phyloP scores from a whole-genome alignment of 352 stramenopile species.

The Globisporangium canariense region DNA sequence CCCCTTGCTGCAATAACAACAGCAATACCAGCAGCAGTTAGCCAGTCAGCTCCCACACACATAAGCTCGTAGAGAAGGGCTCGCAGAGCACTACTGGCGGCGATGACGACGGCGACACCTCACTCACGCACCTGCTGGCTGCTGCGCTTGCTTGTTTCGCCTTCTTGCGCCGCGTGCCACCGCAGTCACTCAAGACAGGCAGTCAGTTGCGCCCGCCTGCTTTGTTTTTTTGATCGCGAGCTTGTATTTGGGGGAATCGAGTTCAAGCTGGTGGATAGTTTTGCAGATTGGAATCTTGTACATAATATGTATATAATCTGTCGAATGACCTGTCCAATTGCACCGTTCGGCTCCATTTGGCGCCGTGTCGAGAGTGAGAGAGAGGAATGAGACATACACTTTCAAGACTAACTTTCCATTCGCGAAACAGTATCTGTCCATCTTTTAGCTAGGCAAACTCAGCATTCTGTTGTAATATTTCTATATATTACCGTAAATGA shows the following conservation, averaged over 20 bases:
- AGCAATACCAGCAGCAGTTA: background rate
- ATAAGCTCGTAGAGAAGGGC: background rate
- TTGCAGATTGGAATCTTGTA: no score
- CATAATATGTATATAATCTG: no score
- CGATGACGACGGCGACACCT: background rate
- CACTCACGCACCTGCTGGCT: background rate
- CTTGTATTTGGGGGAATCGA: background rate
- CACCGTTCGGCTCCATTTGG: no score
- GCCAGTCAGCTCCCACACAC: background rate
- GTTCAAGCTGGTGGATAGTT: background rate
- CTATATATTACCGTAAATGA: no score
- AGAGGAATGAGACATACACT: no score
- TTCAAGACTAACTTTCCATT: no score
- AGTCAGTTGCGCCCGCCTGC: constrained; percentile 1
- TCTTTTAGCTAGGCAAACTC: no score
- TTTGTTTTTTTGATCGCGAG: background rate
- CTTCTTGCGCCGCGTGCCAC: constrained; percentile 4
- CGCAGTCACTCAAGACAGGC: background rate
- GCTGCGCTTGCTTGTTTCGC: constrained; percentile 1
- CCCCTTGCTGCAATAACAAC: constrained; percentile 1
- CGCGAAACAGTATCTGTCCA: no score
- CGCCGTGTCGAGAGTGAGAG: no score
- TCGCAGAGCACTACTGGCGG: background rate
- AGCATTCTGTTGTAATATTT: no score
- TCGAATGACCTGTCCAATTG: no score